Conservation (phyloP, 2,329 filamentous ascomycete genomes). For the Colletotrichum sp. region DNA sequence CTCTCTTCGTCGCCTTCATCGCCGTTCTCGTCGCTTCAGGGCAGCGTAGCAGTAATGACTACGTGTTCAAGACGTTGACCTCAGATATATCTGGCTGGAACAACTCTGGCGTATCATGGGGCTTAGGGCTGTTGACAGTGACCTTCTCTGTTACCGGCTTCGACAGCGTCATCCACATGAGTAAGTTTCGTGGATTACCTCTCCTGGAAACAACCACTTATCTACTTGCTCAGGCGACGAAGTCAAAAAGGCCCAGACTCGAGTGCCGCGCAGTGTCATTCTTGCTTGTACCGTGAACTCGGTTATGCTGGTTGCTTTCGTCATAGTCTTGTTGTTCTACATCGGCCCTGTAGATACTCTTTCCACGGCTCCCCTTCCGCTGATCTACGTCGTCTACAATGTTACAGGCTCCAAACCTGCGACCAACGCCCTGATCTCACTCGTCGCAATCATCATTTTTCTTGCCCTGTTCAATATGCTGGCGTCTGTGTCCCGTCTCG, state of each 20-base stretch:
- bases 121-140: background rate
- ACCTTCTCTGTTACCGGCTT: background rate
- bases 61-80: background rate
- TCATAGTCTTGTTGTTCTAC: background rate
- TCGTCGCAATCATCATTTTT: background rate
- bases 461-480: background rate
- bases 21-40: background rate
- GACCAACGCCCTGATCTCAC: background rate
- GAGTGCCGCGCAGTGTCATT: background rate
- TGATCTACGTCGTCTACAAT: background rate
- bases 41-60: background rate
- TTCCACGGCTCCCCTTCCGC: background rate
- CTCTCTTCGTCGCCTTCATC: background rate
- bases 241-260: background rate
- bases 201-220: fast-evolving
- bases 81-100: background rate
- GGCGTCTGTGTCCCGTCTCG: background rate
- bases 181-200: background rate
- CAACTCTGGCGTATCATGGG: background rate
- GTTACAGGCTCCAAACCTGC: background rate
- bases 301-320: background rate
- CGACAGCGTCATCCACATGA: background rate
- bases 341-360: background rate
- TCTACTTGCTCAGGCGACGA: background rate
- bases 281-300: background rate